These are phyloP conservation scores for Aspergillus tanneri DNA, from an alignment of 2,329 filamentous ascomycete species.

Conservation along the genomic window DNA sequence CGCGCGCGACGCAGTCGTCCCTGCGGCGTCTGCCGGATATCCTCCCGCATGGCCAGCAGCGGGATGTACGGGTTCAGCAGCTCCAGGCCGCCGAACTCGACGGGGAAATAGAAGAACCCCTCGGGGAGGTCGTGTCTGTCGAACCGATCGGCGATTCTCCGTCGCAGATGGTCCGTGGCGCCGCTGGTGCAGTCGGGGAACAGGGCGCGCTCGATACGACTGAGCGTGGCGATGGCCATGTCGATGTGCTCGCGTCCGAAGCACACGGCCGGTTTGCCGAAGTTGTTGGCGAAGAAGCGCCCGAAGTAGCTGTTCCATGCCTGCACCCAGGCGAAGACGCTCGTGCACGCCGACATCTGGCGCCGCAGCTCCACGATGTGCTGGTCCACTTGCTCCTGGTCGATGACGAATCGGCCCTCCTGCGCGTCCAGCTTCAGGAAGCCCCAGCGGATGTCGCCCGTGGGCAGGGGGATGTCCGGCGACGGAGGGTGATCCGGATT, in stretches of 20 bases:
- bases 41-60: conserved; percentile 49
- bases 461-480: conserved; percentile 41
- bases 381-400: conserved; percentile 57
- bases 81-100: conserved; percentile 52
- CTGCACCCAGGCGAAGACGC: conserved; percentile 59
- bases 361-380: conserved; percentile 60
- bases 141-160: conserved; percentile 55
- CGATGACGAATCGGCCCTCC: conserved; percentile 59
- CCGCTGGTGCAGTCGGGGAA: conserved; percentile 49
- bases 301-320: conserved; percentile 60
- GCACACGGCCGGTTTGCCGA: conserved; percentile 56
- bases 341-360: conserved; percentile 57
- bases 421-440: conserved; percentile 57
- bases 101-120: conserved; percentile 54
- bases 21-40: conserved; percentile 38
- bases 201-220: conserved; percentile 52
- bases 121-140: conserved; percentile 48
- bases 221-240: conserved; percentile 53
- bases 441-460: conserved; percentile 58
- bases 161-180: conserved; percentile 58
- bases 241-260: conserved; percentile 58
- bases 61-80: conserved; percentile 53
- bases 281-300: conserved; percentile 59
- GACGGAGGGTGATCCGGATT: background rate
- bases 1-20: conserved; percentile 34